phyloP scores from a whole-genome alignment of 495 filamentous ascomycete species.

The Lasiosphaeria hispida region DNA sequence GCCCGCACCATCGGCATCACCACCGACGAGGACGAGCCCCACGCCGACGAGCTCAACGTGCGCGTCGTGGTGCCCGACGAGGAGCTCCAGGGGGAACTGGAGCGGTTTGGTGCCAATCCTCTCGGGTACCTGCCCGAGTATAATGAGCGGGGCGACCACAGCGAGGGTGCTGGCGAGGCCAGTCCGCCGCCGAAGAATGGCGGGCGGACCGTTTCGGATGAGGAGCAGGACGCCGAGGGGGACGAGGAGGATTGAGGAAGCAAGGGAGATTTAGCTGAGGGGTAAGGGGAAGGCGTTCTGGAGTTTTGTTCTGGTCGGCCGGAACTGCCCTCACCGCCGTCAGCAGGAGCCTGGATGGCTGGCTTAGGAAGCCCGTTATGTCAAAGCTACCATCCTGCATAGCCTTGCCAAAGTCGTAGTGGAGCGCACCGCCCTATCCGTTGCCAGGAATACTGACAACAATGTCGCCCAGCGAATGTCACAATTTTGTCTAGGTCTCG shows the following conservation, averaged over 20 bases:
- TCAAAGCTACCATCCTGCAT: no score
- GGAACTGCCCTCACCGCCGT: no score
- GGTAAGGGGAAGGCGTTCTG: no score
- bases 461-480: no score
- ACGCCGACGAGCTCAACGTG: conserved; percentile 46
- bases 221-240: conserved; percentile 27
- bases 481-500: no score
- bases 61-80: conserved; percentile 42
- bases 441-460: no score
- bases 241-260: conserved; percentile 25
- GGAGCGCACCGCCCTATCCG: no score
- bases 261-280: no score
- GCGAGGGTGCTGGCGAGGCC: conserved; percentile 5
- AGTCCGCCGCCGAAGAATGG: conserved; percentile 10
- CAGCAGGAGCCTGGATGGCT: no score
- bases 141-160: conserved; percentile 25
- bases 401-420: no score
- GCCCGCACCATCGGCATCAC: conserved; percentile 41
- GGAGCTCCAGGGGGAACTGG: conserved; percentile 37
- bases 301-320: no score
- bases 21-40: conserved; percentile 39
- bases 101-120: conserved; percentile 40
- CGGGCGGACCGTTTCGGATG: conserved; percentile 2
- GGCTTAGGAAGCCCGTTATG: no score
- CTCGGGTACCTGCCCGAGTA: conserved; percentile 33